Evolutionary conservation across 192 early-diverging fungal genomes (phyloP).

Genomic region (Nowakowskiella sp.): DNA sequence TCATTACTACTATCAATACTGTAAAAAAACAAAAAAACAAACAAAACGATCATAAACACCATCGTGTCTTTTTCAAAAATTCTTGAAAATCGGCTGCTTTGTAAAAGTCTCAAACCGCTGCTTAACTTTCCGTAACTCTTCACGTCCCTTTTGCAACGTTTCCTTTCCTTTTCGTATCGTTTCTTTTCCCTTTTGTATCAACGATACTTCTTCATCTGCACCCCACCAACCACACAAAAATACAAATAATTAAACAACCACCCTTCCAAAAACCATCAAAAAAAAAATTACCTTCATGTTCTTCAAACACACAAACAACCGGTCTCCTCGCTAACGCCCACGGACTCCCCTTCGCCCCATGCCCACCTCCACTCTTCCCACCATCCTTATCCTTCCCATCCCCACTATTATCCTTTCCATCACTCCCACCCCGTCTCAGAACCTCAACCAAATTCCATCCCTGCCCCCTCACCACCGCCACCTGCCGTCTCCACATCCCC

Average conservation of each 20-base stretch:
- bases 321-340: conserved; percentile 36
- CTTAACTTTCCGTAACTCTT: conserved; percentile 25
- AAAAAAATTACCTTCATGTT: conserved; percentile 10
- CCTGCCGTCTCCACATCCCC: conserved; percentile 72
- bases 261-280: neutral
- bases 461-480: conserved; percentile 77
- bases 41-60: too few relatives aligned
- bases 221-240: neutral
- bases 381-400: conserved; percentile 29
- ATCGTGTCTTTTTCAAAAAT: too few relatives aligned
- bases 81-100: too few relatives aligned
- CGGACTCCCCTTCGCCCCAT: conserved; percentile 17
- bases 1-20: too few relatives aligned
- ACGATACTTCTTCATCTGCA: conserved; percentile 20
- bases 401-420: too few relatives aligned
- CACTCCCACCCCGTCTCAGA: conserved; percentile 41
- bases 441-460: conserved; percentile 75
- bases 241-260: neutral
- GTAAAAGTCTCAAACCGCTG: conserved; percentile 48
- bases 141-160: conserved; percentile 4
- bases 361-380: neutral
- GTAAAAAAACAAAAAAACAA: too few relatives aligned
- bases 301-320: conserved; percentile 43
- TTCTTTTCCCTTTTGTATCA: conserved; percentile 4
- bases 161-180: conserved; percentile 1